Base-by-base conservation (phyloP, 805 yeast genomes). In the Candida piceae region DNA sequence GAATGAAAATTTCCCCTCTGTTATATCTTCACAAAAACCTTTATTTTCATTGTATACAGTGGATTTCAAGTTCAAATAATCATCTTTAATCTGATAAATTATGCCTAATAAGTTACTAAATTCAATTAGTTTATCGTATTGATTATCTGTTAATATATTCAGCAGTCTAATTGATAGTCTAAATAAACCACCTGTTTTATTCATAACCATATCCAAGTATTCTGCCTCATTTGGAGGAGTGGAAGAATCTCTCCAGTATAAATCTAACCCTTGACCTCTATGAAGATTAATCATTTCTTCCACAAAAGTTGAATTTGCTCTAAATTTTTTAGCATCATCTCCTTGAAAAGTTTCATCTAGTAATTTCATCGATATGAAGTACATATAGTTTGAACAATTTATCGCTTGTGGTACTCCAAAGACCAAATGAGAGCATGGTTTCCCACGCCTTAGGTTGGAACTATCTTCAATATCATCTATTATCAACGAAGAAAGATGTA, bases 381-480 rank as follows among this genome's bases (percentile, higher is more conserved):
- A 83, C 77, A 84, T 82, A 55, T 82, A 77, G 57, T 84, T 85
- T 3, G 94, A 84, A 36, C 88, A 71, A 53, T 89, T 89, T 38
- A 90, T 76, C 3, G 96, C 84, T 50, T 76, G 74, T 0, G 96
- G 87, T 0, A 70, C 58, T 0, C 97, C 97, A 55, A 64, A 89
- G 13, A 81, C 69, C 34, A 74, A 59, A 57, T 89, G 96, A 0
- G 96, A 84, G 4, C 85, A 78, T 1, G 88, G 87, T 24, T 66
- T 58, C 1, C 96, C 96, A 28, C 97, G 59, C 46, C 97, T 67
- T 31, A 77, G 62, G 16, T 60, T 62, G 0, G 95, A 82, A 28
- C 61, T 66, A 56, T 89, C 97, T 54, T 89, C 97, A 19, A 89
- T 83, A 52, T 89, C 97, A 58, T 89, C 97, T 27, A 89, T 76